Evolutionary conservation across 176 grass and related monocot species (phyloP), one percentile per base, ranked within the genome.

Genomic region (Poa pratensis): DNA sequence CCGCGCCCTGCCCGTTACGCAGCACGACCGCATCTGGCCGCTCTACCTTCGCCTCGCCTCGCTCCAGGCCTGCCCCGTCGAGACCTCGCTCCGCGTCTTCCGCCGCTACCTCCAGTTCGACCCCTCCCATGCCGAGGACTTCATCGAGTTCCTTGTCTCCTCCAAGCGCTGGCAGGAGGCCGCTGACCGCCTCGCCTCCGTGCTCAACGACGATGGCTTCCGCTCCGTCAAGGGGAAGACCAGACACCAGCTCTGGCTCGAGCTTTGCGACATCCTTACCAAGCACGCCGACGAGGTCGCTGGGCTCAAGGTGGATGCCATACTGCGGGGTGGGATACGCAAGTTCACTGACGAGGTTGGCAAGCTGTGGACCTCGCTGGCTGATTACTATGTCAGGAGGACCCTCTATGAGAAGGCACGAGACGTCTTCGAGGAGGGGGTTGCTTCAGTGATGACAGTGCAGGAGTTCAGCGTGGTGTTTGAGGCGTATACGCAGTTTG

Each of bases 401-500:
- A 86, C 89, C 16, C 84, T 92, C 23, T 91, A 91, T 12, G 94
- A 97, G 86, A 94, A 97, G 49, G 91, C 89, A 1, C 79, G 91
- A 1, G 91, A 97, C 32, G 80, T 97, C 12, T 97, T 97, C 9
- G 94, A 97, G 77, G 94, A 97, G 75, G 94, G 91, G 3, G 73
- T 97, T 51, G 69, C 85, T 37, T 94, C 91, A 3, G 94, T 97
- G 14, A 81, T 89, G 50, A 94, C 94, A 0, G 94, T 94, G 12
- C 81, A 90, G 85, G 94, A 94, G 73, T 97, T 97, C 76, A 92
- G 94, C 14, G 94, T 97, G 59, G 88, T 97, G 76, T 94, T 97
- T 74, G 94, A 97, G 66, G 90, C 89, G 6, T 97, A 87, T 61
- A 84, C 91, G 8, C 94, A 97, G 6, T 94, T 97, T 77, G 91